Evolutionary conservation across 257 asterid species (phyloP).

Genomic region (Solanum sejunctum): DNA sequence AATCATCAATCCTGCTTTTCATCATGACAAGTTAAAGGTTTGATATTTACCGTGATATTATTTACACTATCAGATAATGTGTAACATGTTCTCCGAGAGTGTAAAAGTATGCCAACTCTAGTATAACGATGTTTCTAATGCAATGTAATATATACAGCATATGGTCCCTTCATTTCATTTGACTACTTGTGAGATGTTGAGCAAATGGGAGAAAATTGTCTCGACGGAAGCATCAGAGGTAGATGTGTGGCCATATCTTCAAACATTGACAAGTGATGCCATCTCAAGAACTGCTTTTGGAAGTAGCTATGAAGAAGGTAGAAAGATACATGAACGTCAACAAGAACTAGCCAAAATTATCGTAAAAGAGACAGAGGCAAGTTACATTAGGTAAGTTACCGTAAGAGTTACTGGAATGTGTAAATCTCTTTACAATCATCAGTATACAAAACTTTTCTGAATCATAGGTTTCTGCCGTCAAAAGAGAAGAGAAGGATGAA

Average conservation of each 20-base stretch:
- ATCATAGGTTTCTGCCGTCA: constrained; percentile 1
- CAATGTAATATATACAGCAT: not conserved
- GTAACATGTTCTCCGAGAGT: not conserved
- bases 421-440: not conserved
- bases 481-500: constrained; percentile 10
- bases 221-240: constrained; percentile 2
- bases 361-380: not conserved
- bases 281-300: constrained; percentile 22
- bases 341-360: constrained; percentile 1
- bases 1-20: constrained; percentile 16
- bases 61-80: not conserved
- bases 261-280: constrained; percentile 10
- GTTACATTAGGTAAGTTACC: not conserved
- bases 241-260: constrained; percentile 14
- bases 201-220: constrained; percentile 6
- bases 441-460: not conserved
- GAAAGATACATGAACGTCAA: constrained; percentile 9
- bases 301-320: constrained; percentile 10
- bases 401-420: not conserved
- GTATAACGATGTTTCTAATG: not conserved
- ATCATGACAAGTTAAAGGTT: constrained; percentile 17
- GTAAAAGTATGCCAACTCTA: not conserved
- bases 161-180: constrained; percentile 10
- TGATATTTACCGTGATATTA: not conserved
- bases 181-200: constrained; percentile 6